These are phyloP conservation scores for Podospora conica DNA, from an alignment of 495 filamentous ascomycete genomes.

Conservation along the genomic window DNA sequence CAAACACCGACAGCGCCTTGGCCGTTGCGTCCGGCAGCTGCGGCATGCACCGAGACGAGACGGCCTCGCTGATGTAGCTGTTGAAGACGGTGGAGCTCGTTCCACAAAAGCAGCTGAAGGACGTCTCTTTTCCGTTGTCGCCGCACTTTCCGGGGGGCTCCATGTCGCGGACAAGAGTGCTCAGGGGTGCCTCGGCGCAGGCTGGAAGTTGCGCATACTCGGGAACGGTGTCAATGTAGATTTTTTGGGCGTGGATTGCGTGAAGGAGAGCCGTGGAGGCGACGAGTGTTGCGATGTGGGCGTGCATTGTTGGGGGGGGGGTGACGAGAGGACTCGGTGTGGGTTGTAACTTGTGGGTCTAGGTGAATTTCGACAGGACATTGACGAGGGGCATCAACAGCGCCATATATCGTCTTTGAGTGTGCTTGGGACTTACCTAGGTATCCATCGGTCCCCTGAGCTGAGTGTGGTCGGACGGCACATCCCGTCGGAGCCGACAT, in stretches of 20 bases:
- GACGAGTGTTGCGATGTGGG: not conserved
- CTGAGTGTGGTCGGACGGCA: no score
- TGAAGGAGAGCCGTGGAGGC: not conserved
- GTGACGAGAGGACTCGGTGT: not conserved
- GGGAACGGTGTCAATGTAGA: constrained; percentile 23
- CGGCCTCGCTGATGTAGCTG: constrained; percentile 3
- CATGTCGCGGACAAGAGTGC: constrained; percentile 21
- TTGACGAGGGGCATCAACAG: no score
- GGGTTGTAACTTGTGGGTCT: no score
- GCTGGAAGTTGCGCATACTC: constrained; percentile 14
- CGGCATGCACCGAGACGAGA: not conserved
- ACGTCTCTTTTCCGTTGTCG: constrained; percentile 16
- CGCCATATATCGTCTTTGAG: no score
- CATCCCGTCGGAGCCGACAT: no score
- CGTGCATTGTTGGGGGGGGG: not conserved
- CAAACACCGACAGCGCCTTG: constrained; percentile 1
- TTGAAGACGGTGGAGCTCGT: constrained; percentile 26
- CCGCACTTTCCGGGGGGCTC: constrained; percentile 16
- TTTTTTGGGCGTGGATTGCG: constrained; percentile 5
- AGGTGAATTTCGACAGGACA: no score
- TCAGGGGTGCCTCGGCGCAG: constrained; percentile 19
- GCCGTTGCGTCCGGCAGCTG: not conserved
- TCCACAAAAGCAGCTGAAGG: constrained; percentile 24
- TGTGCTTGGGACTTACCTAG: no score
- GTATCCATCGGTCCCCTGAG: no score